A percentile compares a stretch with the other conserved stretches of the same genome.
Conservation (phyloP, 768 basidiomycete species). For the Trametes cingulata region DNA sequence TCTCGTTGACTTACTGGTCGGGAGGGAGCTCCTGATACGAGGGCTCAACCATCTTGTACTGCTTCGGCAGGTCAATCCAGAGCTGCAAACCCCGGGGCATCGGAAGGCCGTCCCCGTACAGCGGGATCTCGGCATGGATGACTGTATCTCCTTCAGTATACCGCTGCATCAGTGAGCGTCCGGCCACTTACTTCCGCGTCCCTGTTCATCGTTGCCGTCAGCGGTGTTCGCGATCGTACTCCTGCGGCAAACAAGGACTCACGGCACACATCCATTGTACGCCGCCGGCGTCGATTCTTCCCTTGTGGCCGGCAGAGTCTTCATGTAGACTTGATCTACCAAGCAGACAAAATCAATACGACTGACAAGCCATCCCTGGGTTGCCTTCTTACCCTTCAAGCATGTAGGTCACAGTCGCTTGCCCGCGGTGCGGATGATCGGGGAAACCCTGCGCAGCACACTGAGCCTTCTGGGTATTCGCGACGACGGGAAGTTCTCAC, state of each 20-base stretch:
- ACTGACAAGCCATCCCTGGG: neutral
- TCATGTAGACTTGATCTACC: slow-evolving; percentile 75
- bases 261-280: slow-evolving; percentile 96
- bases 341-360: neutral
- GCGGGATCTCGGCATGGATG: slow-evolving; percentile 88
- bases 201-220: slow-evolving; percentile 29
- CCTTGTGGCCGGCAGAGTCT: slow-evolving; percentile 86
- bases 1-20: slow-evolving; percentile 44
- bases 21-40: slow-evolving; percentile 82
- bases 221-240: neutral
- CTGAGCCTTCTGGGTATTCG: neutral
- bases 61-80: slow-evolving; percentile 80
- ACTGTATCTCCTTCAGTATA: slow-evolving; percentile 33
- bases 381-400: slow-evolving; percentile 65
- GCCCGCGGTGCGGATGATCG: slow-evolving; percentile 92
- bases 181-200: slow-evolving; percentile 53
- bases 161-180: neutral
- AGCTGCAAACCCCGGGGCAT: slow-evolving; percentile 86
- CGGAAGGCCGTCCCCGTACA: slow-evolving; percentile 63
- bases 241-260: slow-evolving; percentile 27
- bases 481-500: slow-evolving; percentile 40
- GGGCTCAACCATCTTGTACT: slow-evolving; percentile 85
- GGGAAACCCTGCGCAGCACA: slow-evolving; percentile 65
- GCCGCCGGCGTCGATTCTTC: slow-evolving; percentile 75
- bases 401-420: slow-evolving; percentile 89